A percentile compares a stretch with the other conserved stretches of the same genome.
Evolutionary conservation across 305 asterid genomes (phyloP).

Genomic region (Fraxinus platypoda): DNA sequence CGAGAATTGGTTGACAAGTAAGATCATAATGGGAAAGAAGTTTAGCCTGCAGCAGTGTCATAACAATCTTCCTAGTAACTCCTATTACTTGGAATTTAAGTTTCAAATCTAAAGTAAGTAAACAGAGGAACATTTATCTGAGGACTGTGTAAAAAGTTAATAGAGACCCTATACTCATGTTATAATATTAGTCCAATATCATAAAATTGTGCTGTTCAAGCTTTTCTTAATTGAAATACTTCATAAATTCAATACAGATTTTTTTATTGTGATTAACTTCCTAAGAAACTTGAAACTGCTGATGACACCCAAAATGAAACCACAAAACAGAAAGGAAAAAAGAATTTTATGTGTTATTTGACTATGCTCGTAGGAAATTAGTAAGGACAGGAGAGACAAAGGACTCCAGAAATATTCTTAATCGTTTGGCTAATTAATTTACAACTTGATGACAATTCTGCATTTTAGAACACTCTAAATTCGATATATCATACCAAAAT

Average conservation of each 20-base stretch:
- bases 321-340: neutral
- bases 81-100: neutral
- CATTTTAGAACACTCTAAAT: neutral
- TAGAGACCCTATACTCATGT: neutral
- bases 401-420: neutral
- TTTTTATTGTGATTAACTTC: neutral
- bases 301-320: neutral
- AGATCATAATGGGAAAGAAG: neutral
- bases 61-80: neutral
- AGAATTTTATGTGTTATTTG: neutral
- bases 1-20: neutral
- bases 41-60: neutral
- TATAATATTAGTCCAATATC: neutral
- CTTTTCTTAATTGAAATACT: neutral
- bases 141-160: neutral
- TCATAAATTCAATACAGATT: neutral
- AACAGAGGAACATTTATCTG: neutral
- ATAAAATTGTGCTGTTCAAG: neutral
- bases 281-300: neutral
- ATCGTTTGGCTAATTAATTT: neutral
- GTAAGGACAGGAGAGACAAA: neutral
- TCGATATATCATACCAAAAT: neutral
- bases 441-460: neutral
- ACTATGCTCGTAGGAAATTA: neutral
- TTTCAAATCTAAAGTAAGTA: neutral